Percentiles rank a stretch among this genome's conserved stretches.
These are phyloP conservation scores for Salix purpurea DNA, from an alignment of 345 rosid genomes.

Conservation along the genomic window DNA sequence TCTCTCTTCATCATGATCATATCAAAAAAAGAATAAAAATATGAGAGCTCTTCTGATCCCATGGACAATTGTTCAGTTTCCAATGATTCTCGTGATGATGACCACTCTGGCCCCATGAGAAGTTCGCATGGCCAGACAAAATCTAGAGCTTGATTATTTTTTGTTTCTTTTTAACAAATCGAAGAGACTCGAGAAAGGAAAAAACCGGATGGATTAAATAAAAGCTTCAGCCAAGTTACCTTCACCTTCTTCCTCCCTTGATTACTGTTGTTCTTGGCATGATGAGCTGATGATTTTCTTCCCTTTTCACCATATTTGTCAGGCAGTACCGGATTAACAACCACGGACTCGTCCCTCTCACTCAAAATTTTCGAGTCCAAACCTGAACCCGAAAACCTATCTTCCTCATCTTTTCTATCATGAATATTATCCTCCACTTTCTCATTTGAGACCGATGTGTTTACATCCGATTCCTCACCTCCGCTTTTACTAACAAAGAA, in stretches of 20 bases:
- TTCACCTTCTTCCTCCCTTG: conserved; percentile 62
- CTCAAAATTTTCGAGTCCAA: conserved; percentile 11
- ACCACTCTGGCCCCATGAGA: conserved; percentile 11
- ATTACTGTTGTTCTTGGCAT: conserved; percentile 26
- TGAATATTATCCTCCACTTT: conserved; percentile 19
- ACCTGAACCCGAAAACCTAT: conserved; percentile 26
- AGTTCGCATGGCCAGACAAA: neutral
- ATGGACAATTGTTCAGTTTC: conserved; percentile 2
- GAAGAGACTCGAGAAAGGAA: neutral
- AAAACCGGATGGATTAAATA: neutral
- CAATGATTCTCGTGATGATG: conserved; percentile 30
- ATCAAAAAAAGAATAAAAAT: neutral
- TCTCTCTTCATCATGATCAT: neutral
- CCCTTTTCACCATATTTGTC: conserved; percentile 40
- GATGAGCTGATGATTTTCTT: conserved; percentile 43
- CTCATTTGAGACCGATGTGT: conserved; percentile 29
- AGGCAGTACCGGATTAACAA: conserved; percentile 22
- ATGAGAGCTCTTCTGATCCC: neutral
- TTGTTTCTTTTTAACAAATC: neutral
- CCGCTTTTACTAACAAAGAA: conserved; percentile 37
- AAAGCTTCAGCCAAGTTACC: conserved; percentile 21
- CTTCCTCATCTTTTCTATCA: conserved; percentile 28
- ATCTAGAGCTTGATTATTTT: neutral
- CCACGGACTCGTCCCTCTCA: conserved; percentile 35
- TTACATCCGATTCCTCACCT: conserved; percentile 52